A percentile compares a stretch with the other conserved stretches of the same genome.
Conservation (phyloP, 2,329 filamentous ascomycete genomes). For the Phialophora expanda region DNA sequence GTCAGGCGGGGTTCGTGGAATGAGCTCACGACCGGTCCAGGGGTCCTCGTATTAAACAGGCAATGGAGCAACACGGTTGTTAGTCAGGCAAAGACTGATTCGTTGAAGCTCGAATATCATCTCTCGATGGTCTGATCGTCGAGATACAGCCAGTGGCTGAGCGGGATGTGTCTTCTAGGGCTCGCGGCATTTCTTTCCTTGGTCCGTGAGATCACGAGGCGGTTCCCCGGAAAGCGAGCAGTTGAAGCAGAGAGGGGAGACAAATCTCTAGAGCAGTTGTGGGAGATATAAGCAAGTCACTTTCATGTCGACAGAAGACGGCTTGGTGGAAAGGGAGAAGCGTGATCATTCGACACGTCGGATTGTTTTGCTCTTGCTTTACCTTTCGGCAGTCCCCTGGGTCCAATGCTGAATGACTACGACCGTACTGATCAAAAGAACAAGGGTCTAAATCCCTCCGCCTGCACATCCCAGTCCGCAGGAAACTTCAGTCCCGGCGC, state of each 20-base stretch:
- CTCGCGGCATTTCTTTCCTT: background rate
- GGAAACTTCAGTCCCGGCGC: conserved; percentile 56
- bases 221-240: background rate
- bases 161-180: background rate
- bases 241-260: too few relatives aligned
- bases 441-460: conserved; percentile 53
- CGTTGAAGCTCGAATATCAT: conserved; percentile 10
- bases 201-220: background rate
- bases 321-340: background rate
- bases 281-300: background rate
- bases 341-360: background rate
- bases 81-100: conserved; percentile 20
- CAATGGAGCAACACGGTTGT: conserved; percentile 16
- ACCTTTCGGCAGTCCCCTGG: background rate
- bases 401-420: background rate
- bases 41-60: conserved; percentile 12
- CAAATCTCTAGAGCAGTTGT: background rate
- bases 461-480: conserved; percentile 53
- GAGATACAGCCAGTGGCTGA: background rate
- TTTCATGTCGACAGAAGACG: background rate
- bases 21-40: conserved; percentile 7
- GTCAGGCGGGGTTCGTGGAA: conserved; percentile 18
- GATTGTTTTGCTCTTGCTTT: background rate
- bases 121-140: conserved; percentile 13
- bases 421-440: conserved; percentile 4